Percentiles rank a stretch among this genome's conserved stretches.
These are phyloP conservation scores for Kodamaea leandrae DNA, from an alignment of 805 yeast species.

Conservation along the genomic window DNA sequence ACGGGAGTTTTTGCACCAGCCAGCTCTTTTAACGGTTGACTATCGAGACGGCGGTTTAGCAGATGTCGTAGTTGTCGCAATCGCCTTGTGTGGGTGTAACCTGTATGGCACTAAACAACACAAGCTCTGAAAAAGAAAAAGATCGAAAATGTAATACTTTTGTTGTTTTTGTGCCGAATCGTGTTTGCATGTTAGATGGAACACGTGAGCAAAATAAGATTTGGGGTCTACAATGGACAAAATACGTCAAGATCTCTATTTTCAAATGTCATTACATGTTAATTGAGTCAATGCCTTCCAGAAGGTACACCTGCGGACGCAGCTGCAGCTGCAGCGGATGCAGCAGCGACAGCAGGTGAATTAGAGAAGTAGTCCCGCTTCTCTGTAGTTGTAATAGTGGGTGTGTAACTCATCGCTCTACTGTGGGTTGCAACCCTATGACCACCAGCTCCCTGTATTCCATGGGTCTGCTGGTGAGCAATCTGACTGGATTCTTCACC, in stretches of 20 bases:
- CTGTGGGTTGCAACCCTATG: background rate
- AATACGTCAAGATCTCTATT: no score
- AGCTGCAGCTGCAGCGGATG: constrained; percentile 11
- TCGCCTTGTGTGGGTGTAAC: no score
- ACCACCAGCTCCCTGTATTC: no score
- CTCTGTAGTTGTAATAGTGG: constrained; percentile 7
- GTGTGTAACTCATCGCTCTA: constrained; percentile 12
- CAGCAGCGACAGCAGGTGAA: constrained; percentile 10
- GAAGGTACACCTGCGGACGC: constrained; percentile 9
- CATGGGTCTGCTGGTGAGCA: constrained; percentile 2
- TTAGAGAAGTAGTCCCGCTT: constrained; percentile 13
- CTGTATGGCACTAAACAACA: background rate
- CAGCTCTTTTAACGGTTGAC: no score
- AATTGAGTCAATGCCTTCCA: no score
- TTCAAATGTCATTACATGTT: no score
- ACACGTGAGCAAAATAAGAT: no score
- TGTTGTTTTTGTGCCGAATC: background rate
- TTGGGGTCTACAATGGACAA: no score
- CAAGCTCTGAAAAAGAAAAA: constrained; percentile 1
- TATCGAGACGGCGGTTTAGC: no score
- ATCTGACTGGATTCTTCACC: background rate
- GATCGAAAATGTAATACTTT: background rate
- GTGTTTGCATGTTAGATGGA: background rate
- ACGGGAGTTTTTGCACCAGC: background rate
- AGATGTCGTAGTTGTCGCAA: no score